Evolutionary conservation across 441 rosid genomes (phyloP), one percentile per base, ranked within the genome.

Genomic region (Gossypium davidsonii): DNA sequence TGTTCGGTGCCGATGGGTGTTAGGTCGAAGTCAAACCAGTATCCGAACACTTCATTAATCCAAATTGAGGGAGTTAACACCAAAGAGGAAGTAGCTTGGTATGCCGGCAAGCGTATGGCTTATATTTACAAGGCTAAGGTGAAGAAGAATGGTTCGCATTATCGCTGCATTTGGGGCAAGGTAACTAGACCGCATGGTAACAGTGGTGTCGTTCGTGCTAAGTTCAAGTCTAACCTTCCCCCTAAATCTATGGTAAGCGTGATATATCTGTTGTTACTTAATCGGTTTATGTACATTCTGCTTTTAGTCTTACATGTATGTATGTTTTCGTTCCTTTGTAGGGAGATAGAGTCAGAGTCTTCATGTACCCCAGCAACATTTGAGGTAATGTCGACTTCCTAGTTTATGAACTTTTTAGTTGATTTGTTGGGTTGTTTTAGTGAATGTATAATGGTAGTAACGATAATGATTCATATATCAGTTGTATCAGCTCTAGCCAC

Each of bases 81-180:
- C 74, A 82, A 86, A 81, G 92, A 89, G 72, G 96, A 90, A 21
- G 92, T 90, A 15, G 76, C 85, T 37, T 89, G 96, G 96, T 90
- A 90, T 52, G 67, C 79, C 12, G 96, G 96, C 3, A 90, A 90
- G 89, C 82, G 82, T 44, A 79, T 90, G 89, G 96, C 91, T 23
- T 90, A 90, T 74, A 85, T 90, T 61, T 90, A 90, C 86, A 90
- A 86, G 89, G 96, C 96, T 20, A 86, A 85, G 79, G 88, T 85
- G 59, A 90, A 87, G 91, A 86, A 83, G 85, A 78, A 86, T 37
- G 96, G 91, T 2, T 74, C 83, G 0, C 89, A 87, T 79, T 90
- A 87, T 65, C 90, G 96, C 4, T 90, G 96, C 84, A 87, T 90
- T 37, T 90, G 93, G 91, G 96, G 96, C 17, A 89, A 90, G 82